Conservation (phyloP, 1,284 basidiomycete species). For the Rhodotorula sp. region DNA sequence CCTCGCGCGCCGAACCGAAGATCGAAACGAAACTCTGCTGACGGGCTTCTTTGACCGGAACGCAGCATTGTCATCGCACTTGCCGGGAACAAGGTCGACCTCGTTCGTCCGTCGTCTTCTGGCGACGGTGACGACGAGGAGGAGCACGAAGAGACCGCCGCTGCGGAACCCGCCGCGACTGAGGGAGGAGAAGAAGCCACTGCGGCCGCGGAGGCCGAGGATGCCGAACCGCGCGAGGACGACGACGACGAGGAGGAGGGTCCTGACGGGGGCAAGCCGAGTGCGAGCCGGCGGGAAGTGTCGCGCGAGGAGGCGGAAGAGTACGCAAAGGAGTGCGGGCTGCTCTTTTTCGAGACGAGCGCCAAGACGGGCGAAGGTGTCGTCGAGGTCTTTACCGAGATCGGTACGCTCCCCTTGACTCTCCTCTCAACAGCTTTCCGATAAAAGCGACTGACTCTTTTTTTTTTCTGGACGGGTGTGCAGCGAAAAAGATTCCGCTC, state of each 20-base stretch:
- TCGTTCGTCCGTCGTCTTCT: conserved; percentile 47
- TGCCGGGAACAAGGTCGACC: conserved; percentile 78
- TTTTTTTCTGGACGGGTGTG: too few species aligned
- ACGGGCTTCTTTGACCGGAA: neutral
- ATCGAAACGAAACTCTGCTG: too few species aligned
- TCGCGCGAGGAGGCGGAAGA: conserved; percentile 90
- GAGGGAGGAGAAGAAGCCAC: conserved; percentile 62
- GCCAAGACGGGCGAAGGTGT: conserved; percentile 98
- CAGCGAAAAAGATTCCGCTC: conserved; percentile 94
- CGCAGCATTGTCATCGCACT: conserved; percentile 96
- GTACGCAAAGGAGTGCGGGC: conserved; percentile 86
- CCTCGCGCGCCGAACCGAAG: neutral
- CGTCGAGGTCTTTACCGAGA: conserved; percentile 96
- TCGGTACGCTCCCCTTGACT: conserved; percentile 60
- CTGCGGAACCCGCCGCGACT: conserved; percentile 1
- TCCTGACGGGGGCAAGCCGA: conserved; percentile 48
- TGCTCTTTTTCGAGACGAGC: conserved; percentile 96
- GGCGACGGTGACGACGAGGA: conserved; percentile 43
- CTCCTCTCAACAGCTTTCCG: too few species aligned
- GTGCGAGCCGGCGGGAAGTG: conserved; percentile 71
- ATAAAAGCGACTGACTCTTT: neutral
- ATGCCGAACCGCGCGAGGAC: conserved; percentile 62
- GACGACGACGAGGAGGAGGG: conserved; percentile 8
- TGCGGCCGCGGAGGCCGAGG: conserved; percentile 73
- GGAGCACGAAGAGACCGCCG: conserved; percentile 50